Evolutionary conservation across 163 green algal genomes (phyloP).

Genomic region (Volvox carteri): DNA sequence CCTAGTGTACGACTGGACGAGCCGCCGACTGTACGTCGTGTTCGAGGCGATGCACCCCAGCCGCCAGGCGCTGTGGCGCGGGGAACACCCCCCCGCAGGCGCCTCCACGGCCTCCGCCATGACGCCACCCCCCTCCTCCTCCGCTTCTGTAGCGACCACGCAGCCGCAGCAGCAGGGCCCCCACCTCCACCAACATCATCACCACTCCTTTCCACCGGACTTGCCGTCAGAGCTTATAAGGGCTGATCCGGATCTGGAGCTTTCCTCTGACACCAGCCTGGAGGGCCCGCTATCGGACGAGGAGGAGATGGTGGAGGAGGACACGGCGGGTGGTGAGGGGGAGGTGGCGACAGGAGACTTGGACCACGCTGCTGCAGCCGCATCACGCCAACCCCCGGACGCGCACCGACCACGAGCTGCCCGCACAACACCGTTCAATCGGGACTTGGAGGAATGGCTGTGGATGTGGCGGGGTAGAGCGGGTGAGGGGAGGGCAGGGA

Average conservation of each 20-base stretch:
- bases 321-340: no score
- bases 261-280: background rate
- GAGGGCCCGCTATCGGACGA: background rate
- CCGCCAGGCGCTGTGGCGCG: background rate
- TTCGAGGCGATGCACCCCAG: constrained; percentile 44
- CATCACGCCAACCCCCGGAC: no score
- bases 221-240: no score
- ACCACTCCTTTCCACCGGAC: no score
- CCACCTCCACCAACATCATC: background rate
- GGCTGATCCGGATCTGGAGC: background rate
- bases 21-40: constrained; percentile 55
- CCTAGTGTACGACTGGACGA: constrained; percentile 82
- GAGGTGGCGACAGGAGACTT: no score
- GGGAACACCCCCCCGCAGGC: no score
- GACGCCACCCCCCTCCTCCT: constrained; percentile 80
- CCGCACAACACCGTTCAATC: background rate
- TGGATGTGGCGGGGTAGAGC: constrained; percentile 7
- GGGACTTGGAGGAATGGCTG: constrained; percentile 39
- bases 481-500: constrained; percentile 10
- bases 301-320: background rate
- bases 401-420: background rate
- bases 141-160: constrained; percentile 70
- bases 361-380: no score
- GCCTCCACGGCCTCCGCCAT: no score
- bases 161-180: background rate